Conservation (phyloP, 176 grass and related monocot genomes). For the Rhynchospora pubera region DNA sequence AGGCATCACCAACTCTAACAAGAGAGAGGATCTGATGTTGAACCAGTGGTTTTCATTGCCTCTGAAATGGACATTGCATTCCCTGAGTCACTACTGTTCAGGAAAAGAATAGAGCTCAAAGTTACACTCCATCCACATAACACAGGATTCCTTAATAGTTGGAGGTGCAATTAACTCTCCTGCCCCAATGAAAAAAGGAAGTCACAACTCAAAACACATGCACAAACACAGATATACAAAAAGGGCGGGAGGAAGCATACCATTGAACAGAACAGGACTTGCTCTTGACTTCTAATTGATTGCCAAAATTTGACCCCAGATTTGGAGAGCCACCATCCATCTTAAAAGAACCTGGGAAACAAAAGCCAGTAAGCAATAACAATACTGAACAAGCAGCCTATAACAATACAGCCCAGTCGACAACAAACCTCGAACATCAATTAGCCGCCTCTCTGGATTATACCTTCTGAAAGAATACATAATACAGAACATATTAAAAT, state of each 20-base stretch:
- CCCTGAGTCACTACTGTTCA: background rate
- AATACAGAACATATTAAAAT: background rate
- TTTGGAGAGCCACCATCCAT: background rate
- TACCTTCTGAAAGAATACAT: conserved; percentile 11
- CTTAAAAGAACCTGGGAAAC: background rate
- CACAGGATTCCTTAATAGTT: background rate
- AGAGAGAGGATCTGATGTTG: background rate
- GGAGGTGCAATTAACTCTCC: background rate
- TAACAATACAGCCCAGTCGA: conserved; percentile 47
- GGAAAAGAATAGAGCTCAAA: background rate
- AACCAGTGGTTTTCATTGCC: background rate
- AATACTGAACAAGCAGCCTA: no score
- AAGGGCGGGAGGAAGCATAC: background rate
- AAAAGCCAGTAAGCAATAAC: background rate
- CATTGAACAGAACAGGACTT: background rate
- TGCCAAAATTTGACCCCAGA: background rate
- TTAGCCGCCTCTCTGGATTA: conserved; percentile 39
- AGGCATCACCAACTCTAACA: background rate
- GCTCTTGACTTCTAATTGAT: background rate
- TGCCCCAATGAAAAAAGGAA: background rate
- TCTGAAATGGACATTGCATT: background rate
- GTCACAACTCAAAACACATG: background rate
- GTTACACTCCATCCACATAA: background rate
- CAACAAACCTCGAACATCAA: conserved; percentile 48
- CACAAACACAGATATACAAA: background rate